Base-by-base conservation (phyloP, 2,329 filamentous ascomycete genomes). In the Leptographium flavum region DNA sequence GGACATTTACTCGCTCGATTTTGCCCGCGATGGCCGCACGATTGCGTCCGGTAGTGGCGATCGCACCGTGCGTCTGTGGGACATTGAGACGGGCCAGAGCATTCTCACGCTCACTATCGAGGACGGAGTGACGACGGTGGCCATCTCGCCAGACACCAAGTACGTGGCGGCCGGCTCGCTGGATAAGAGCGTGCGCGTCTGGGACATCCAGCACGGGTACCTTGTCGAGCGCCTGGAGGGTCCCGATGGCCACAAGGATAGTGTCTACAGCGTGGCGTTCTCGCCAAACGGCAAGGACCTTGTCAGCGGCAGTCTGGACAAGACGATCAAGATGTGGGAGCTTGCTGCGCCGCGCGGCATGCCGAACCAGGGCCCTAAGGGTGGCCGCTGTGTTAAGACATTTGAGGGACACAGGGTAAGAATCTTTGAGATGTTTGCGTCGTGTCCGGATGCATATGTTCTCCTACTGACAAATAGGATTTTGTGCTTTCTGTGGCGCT, bases 251-350 rank as follows among this genome's bases (percentile, higher is more conserved):
- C 92, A 96, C 70, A 94, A 94, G 65, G 92, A 98, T 51, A 93
- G 85, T 55, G 92, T 96, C 21, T 96, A 96, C 63, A 90, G 83
- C 13, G 92, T 98, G 21, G 90, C 92, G 0, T 98, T 98, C 63
- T 88, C 88, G 14, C 92, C 92, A 25, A 90, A 84, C 55, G 90
- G 90, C 50, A 84, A 87, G 56, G 86, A 94, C 54, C 79, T 98
- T 35, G 90, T 96, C 58, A 93, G 84, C 56, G 92, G 92, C 51
- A 93, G 84, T 72, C 69, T 96, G 55, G 92, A 98, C 62, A 94
- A 94, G 72, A 96, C 90, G 0, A 96, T 96, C 71, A 94, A 95
- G 71, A 94, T 96, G 83, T 98, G 92, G 88, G 88, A 95, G 68
- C 74, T 98, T 42, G 81, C 76, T 45, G 76, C 83, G 21, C 76